Evolutionary conservation across 805 yeast genomes (phyloP).

Genomic region (Soucietia sequanensis): DNA sequence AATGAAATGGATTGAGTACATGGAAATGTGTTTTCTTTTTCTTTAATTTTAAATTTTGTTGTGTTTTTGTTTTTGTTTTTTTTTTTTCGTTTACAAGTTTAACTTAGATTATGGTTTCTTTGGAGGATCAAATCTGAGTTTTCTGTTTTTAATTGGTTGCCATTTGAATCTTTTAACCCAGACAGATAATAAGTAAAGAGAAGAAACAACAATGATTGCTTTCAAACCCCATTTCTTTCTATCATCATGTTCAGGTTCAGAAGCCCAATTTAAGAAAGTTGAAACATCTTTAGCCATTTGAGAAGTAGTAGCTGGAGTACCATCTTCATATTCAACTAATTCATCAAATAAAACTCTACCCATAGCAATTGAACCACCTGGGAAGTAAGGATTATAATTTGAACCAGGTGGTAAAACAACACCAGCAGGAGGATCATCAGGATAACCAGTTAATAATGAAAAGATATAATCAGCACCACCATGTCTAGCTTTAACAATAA

Average conservation of each 20-base stretch:
- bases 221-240: constrained; percentile 96
- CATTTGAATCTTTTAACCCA: constrained; percentile 98
- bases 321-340: constrained; percentile 97
- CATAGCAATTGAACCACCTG: constrained; percentile 99
- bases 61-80: constrained; percentile 1
- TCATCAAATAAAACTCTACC: constrained; percentile 97
- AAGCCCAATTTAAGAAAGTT: constrained; percentile 95
- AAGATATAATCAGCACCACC: constrained; percentile 97
- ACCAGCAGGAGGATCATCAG: constrained; percentile 99
- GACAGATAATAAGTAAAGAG: constrained; percentile 77
- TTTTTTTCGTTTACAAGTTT: no score
- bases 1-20: no score
- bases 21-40: no score
- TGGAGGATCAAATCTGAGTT: constrained; percentile 91
- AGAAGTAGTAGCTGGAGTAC: constrained; percentile 96
- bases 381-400: constrained; percentile 99
- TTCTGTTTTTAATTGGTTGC: constrained; percentile 94
- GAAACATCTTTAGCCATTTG: constrained; percentile 99
- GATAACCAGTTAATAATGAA: constrained; percentile 94
- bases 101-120: constrained; percentile 44
- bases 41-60: background rate
- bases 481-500: constrained; percentile 98
- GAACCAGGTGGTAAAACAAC: constrained; percentile 88
- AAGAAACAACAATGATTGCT: constrained; percentile 76
- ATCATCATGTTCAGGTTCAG: constrained; percentile 98